Conservation (phyloP, 768 basidiomycete genomes). For the Hortiboletus flavorubellus region DNA sequence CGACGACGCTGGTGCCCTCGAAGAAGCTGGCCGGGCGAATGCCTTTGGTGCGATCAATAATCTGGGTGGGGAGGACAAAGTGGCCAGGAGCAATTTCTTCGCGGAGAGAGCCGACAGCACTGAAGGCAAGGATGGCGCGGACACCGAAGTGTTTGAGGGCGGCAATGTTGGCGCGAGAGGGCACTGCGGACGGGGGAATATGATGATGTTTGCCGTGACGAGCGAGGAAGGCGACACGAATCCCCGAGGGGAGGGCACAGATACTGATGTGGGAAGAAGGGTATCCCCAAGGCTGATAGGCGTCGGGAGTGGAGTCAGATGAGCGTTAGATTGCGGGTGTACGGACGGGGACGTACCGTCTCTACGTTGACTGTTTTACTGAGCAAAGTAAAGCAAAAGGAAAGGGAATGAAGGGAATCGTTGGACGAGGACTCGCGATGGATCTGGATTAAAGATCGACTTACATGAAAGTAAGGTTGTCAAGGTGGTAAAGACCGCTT, state of each 20-base stretch:
- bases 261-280: slow-evolving; percentile 94
- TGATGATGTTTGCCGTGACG: slow-evolving; percentile 85
- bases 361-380: slow-evolving; percentile 77
- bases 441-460: slow-evolving; percentile 27
- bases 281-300: slow-evolving; percentile 81
- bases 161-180: slow-evolving; percentile 89
- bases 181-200: slow-evolving; percentile 77
- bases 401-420: not conserved
- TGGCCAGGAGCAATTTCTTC: slow-evolving; percentile 92
- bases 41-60: slow-evolving; percentile 97
- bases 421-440: not conserved
- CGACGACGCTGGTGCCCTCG: slow-evolving; percentile 75
- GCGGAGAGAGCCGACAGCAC: slow-evolving; percentile 90
- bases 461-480: slow-evolving; percentile 85
- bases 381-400: not conserved
- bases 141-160: slow-evolving; percentile 92
- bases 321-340: not conserved
- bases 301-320: not conserved
- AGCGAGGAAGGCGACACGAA: slow-evolving; percentile 83
- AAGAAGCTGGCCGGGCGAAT: slow-evolving; percentile 89
- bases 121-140: slow-evolving; percentile 87
- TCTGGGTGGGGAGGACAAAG: slow-evolving; percentile 83
- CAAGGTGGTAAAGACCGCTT: slow-evolving; percentile 88
- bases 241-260: slow-evolving; percentile 77
- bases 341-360: slow-evolving; percentile 54